Evolutionary conservation across 805 yeast genomes (phyloP), one percentile per base, ranked within the genome.

Genomic region (Lachancea sp.): DNA sequence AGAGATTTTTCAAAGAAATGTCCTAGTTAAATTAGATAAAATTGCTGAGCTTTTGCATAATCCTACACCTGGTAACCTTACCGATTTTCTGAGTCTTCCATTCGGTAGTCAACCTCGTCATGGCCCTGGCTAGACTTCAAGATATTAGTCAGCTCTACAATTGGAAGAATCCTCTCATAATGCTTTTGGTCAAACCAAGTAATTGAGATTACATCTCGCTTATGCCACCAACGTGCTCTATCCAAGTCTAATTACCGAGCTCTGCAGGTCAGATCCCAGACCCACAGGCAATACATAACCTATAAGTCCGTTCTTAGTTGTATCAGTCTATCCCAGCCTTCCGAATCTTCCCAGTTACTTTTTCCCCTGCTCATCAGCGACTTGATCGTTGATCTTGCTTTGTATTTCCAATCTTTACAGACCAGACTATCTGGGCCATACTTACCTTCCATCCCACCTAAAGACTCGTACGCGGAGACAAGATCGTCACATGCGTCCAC

Each of bases 351-450:
- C 96, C 96, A 88, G 47, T 72, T 72, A 18, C 69, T 66, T 52
- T 75, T 81, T 7, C 96, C 96, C 55, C 80, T 83, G 13, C 90
- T 78, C 75, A 84, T 72, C 48, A 88, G 67, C 1, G 85, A 74
- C 54, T 94, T 72, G 16, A 88, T 72, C 1, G 84, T 68, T 12
- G 83, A 72, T 46, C 80, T 72, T 2, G 95, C 80, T 58, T 87
- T 87, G 64, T 81, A 84, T 55, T 77, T 83, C 97, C 97, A 89
- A 56, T 88, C 95, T 55, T 80, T 78, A 60, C 96, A 88, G 8
- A 89, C 94, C n/a, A 81, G 49, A 57, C 83, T 86, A 16, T 81
- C 94, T 2, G 86, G 88, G 18, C 82, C 83, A 54, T 80, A 74
- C 52, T 77, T 80, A 6, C 94, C 94, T 8, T 84, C 83, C 50